Base-by-base conservation (phyloP, 2,329 filamentous ascomycete species). In the Cercospora sesami region DNA sequence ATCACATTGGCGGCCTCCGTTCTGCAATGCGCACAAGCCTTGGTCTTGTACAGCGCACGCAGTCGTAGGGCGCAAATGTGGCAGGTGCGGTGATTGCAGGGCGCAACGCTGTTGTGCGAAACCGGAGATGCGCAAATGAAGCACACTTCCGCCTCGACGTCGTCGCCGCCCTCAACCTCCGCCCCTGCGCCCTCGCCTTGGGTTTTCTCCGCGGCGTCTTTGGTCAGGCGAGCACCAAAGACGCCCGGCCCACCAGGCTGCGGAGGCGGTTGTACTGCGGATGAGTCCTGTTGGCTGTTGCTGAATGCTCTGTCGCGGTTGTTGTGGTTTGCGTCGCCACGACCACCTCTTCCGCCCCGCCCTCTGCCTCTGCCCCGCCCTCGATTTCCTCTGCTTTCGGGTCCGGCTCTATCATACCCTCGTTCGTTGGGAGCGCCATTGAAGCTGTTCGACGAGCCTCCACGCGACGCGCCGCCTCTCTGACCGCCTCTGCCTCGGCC, bases 101-200 rank as follows among this genome's bases (percentile, higher is more conserved):
- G 94, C 33, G 94, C 89, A 72, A 99, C 89, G 9, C 94, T 91
- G 74, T 92, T 89, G 82, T 98, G 93, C 60, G 91, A 88, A 59
- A 99, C 90, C 2, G 90, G 88, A 72, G 94, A 97, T 66, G 95
- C 94, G 81, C 95, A 99, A 77, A 99, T 99, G 81, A 98, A 98
- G 86, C 95, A 99, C 69, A 97, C 87, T 70, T 97, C 93, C 28
- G 85, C 90, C 64, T 80, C 78, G 39, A 74, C 74, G 14, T 63
- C 73, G 21, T 69, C 71, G 48, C 60, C 68, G 8, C 65, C 73
- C 33, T 48, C 69, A 28, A 31, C 68, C 57, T 60, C 58, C 63
- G 68, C 71, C 66, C 64, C 68, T 55, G 59, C 69, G 53, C 65
- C 59, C 66, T 74, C 73, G 73, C 76, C 75, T 79, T 78, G 65